Conservation (phyloP, 108 stramenopile genomes). For the Mayamaea pseudoterrestris region DNA sequence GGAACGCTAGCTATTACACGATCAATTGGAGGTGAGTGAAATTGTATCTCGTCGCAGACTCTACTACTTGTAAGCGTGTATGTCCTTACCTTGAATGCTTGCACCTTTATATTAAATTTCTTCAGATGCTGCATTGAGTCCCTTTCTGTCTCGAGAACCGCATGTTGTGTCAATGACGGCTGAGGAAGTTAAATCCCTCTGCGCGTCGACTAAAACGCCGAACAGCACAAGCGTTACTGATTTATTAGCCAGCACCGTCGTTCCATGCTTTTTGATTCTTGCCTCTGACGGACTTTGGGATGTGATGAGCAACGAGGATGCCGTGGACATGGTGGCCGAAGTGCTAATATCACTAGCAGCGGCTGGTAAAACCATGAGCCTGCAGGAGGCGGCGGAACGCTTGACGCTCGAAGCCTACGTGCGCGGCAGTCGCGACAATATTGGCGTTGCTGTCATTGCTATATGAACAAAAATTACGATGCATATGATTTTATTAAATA, state of each 20-base stretch:
- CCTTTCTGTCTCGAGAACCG: slow-evolving; percentile 51
- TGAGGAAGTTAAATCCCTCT: slow-evolving; percentile 23
- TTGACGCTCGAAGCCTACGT: slow-evolving; percentile 85
- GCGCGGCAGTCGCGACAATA: slow-evolving; percentile 86
- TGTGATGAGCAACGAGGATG: slow-evolving; percentile 83
- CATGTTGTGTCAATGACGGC: slow-evolving; percentile 46
- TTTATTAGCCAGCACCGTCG: slow-evolving; percentile 6
- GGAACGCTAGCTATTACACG: slow-evolving; percentile 86
- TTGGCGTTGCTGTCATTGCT: slow-evolving; percentile 77
- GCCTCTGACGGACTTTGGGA: slow-evolving; percentile 97
- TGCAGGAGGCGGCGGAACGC: slow-evolving; percentile 71
- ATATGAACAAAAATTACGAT: too few species aligned
- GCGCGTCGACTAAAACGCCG: too few species aligned
- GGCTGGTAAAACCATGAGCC: slow-evolving; percentile 3
- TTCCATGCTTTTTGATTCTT: slow-evolving; percentile 76
- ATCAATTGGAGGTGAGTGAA: slow-evolving; percentile 75
- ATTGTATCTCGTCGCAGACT: too few species aligned
- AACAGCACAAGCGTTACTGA: too few species aligned
- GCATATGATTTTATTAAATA: too few species aligned
- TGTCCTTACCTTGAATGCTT: too few species aligned
- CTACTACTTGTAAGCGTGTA: too few species aligned
- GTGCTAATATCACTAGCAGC: slow-evolving; percentile 11
- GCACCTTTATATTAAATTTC: too few species aligned
- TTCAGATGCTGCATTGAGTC: slow-evolving; percentile 53
- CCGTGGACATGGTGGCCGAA: slow-evolving; percentile 55